Base-by-base conservation (phyloP, 2,329 filamentous ascomycete genomes). In the Epichloe coenophiala region DNA sequence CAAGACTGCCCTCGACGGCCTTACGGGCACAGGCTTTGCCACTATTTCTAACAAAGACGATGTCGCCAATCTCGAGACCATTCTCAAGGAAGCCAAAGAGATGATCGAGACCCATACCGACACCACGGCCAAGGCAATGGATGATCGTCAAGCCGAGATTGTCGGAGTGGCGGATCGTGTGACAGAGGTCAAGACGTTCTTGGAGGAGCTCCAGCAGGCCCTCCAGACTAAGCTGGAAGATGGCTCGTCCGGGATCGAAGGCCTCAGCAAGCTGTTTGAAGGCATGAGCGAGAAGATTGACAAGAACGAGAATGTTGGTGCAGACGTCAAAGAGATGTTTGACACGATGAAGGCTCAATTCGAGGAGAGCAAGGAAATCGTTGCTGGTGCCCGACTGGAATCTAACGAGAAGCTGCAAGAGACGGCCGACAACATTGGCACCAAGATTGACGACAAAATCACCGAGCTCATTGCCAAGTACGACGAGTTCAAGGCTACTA, bases 321-420 rank as follows among this genome's bases (percentile, higher is more conserved):
- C 78, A n/a, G 83, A 82, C 55, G 70, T 90, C 49, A 83, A 83
- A 59, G 83, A 84, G 50, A 76, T 90, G 64, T 79, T 82, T 40
- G 83, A 87, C 50, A 79, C 81, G 2, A 81, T 97, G 67, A 89
- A 86, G 64, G 71, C 78, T 1, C 90, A 96, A 62, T 95, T 97
- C 53, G 89, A 96, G 60, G 86, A 90, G 55, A 84, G 87, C 11
- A 85, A 88, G 58, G 81, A 83, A 15, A 81, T 86, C n/a, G 76
- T 93, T 23, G 84, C 87, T 51, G 85, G 84, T 6, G 77, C 83
- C 48, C 93, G 91, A 68, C 74, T 88, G n/a, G 88, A 95, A 54
- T 78, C 83, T 3, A 87, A 95, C 54, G 85, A 89, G 60, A 89
- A 88, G 63, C 81, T 84, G 33, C 75, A 80, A 56, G 68, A 77